A percentile compares a stretch with the other conserved stretches of the same genome.
Conservation (phyloP, 1,284 basidiomycete species). For the Meripilus lineatus region DNA sequence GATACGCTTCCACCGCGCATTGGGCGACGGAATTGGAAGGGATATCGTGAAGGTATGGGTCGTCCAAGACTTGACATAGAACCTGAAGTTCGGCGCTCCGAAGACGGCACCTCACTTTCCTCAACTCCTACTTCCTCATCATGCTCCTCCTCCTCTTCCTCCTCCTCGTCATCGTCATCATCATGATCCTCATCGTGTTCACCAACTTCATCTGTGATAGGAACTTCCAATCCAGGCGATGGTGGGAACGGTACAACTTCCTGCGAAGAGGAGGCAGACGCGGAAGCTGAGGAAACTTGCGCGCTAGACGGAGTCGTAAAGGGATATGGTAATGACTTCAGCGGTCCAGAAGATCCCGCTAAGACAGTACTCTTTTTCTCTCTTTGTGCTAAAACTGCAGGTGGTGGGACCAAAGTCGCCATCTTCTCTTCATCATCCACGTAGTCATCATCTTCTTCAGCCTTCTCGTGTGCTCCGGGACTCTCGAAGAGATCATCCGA, state of each 20-base stretch:
- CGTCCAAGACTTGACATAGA: conserved; percentile 78
- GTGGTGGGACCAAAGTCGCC: conserved; percentile 37
- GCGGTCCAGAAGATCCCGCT: conserved; percentile 21
- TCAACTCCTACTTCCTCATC: conserved; percentile 31
- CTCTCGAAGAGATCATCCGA: conserved; percentile 58
- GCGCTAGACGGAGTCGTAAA: conserved; percentile 53
- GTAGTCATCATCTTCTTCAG: conserved; percentile 20
- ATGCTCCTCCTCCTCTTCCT: conserved; percentile 20
- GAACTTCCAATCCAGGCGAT: conserved; percentile 37
- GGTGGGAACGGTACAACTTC: conserved; percentile 70
- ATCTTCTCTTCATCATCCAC: conserved; percentile 11
- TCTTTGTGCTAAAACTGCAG: conserved; percentile 17
- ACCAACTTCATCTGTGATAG: conserved; percentile 29
- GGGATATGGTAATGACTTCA: conserved; percentile 50
- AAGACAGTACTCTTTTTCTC: conserved; percentile 19
- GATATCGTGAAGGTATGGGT: conserved; percentile 65
- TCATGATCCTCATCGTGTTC: conserved; percentile 5
- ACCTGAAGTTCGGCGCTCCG: conserved; percentile 54
- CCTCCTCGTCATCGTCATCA: conserved; percentile 21
- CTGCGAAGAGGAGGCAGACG: too few species aligned
- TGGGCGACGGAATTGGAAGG: conserved; percentile 61
- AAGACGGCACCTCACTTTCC: conserved; percentile 43
- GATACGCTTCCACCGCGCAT: conserved; percentile 41
- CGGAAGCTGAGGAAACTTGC: conserved; percentile 43
- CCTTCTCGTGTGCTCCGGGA: conserved; percentile 30